Base-by-base conservation (phyloP, 345 rosid species). In the Sisymbrium irio region DNA sequence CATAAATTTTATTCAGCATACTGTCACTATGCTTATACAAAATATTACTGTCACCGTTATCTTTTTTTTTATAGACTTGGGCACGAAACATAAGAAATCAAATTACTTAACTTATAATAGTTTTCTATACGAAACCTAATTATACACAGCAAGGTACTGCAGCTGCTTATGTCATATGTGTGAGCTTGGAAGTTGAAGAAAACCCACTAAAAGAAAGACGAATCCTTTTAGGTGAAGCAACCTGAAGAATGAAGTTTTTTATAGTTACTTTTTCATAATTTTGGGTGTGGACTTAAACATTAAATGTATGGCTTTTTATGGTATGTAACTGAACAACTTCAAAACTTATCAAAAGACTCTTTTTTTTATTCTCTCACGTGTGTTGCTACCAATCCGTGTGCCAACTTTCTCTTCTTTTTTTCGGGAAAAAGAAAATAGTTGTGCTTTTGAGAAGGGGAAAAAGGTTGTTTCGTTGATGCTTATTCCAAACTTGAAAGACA, bases 401-500 rank as follows among this genome's bases (percentile, higher is more conserved):
- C 59, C 32, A 77, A 57, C 80, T 57, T 71, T 64, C 54, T 71
- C 62, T 77, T 70, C 30, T 35, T 28, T 62, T 46, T 39, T 27
- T 4, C 1, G 64, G 1, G 10, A 36, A 69, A 69, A 22, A 11
- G 19, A 69, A 76, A 69, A 62, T 62, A 62, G 60, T 71, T 65
- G 62, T 37, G 67, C 68, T 71, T 77, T 77, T 47, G 47, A 71
- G 67, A 65, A 56, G 57, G 40, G 25, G 70, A 60, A 33, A 32
- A 64, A 8, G 66, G 66, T 63, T 63, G 67, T 46, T 49, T 58
- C 28, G 20, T 76, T 71, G 72, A 77, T 77, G 76, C 80, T 65
- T 71, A 77, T 77, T 77, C 72, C 61, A 65, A 77, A 77, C 77
- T 71, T 77, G 63, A 57, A 50, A 71, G 3, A 77, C 42, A 77